phyloP scores from a whole-genome alignment of 768 basidiomycete species.

The Boletus fagicola region DNA sequence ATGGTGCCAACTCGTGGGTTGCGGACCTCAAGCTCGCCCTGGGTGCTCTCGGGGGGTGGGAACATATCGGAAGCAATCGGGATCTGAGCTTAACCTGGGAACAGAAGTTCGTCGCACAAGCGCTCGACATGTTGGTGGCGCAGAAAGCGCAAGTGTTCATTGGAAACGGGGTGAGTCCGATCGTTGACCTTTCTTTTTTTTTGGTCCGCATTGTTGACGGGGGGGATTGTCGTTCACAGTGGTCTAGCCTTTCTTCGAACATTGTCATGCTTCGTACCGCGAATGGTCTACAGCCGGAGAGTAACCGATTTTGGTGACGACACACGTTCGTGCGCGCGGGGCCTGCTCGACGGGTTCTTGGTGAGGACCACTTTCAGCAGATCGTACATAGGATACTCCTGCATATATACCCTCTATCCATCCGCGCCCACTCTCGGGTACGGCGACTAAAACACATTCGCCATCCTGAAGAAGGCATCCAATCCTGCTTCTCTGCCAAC shows the following conservation, averaged over 20 bases:
- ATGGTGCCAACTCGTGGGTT: not conserved
- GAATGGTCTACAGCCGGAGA: not conserved
- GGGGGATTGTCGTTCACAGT: not conserved
- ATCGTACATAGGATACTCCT: too few relatives aligned
- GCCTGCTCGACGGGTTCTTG: too few relatives aligned
- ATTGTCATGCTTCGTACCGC: not conserved
- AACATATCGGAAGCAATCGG: not conserved
- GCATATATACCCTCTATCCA: not conserved
- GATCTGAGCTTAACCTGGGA: not conserved
- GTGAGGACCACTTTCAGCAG: not conserved
- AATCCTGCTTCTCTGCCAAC: not conserved
- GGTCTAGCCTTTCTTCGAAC: constrained; percentile 1
- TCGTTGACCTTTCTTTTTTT: not conserved
- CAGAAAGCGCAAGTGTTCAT: not conserved
- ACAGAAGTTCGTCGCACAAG: not conserved
- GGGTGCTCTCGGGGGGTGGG: not conserved
- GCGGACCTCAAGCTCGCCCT: not conserved
- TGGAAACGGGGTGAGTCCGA: not conserved
- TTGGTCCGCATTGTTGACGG: not conserved
- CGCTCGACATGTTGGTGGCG: not conserved
- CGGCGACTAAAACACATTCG: not conserved
- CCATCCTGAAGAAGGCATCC: too few relatives aligned
- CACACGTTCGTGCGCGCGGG: not conserved
- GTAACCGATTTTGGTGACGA: not conserved
- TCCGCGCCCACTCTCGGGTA: not conserved